phyloP scores from a whole-genome alignment of 345 rosid species.

The Iberis pinnata region DNA sequence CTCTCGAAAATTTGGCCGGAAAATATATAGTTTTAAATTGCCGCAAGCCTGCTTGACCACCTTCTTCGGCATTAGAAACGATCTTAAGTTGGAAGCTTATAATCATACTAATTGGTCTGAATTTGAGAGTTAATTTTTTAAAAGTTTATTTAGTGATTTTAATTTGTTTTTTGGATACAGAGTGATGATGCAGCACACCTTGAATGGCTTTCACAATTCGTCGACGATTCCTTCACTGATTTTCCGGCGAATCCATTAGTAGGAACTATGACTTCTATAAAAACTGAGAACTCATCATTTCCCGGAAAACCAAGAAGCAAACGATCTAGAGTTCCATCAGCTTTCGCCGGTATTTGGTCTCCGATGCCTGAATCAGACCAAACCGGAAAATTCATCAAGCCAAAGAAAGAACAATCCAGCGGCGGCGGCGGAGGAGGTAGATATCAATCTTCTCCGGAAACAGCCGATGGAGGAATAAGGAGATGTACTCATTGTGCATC shows the following conservation, averaged over 20 bases:
- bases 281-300: slow-evolving; percentile 35
- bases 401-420: slow-evolving; percentile 29
- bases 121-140: too few species aligned
- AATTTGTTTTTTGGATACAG: slow-evolving; percentile 21
- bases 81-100: too few species aligned
- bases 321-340: slow-evolving; percentile 38
- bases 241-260: slow-evolving; percentile 40
- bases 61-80: too few species aligned
- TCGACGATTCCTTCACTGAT: slow-evolving; percentile 63
- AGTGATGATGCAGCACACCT: slow-evolving; percentile 77
- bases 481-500: slow-evolving; percentile 75
- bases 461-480: slow-evolving; percentile 32
- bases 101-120: too few species aligned
- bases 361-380: slow-evolving; percentile 23
- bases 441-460: not conserved
- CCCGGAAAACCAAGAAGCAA: slow-evolving; percentile 46
- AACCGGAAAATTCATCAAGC: slow-evolving; percentile 28
- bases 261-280: slow-evolving; percentile 30
- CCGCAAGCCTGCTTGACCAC: too few species aligned
- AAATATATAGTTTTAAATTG: too few species aligned
- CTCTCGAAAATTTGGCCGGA: too few species aligned
- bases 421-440: slow-evolving; percentile 35
- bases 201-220: slow-evolving; percentile 78
- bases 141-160: too few species aligned
- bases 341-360: slow-evolving; percentile 31